Base-by-base conservation (phyloP, 768 basidiomycete genomes). In the Serpula lacrymans region DNA sequence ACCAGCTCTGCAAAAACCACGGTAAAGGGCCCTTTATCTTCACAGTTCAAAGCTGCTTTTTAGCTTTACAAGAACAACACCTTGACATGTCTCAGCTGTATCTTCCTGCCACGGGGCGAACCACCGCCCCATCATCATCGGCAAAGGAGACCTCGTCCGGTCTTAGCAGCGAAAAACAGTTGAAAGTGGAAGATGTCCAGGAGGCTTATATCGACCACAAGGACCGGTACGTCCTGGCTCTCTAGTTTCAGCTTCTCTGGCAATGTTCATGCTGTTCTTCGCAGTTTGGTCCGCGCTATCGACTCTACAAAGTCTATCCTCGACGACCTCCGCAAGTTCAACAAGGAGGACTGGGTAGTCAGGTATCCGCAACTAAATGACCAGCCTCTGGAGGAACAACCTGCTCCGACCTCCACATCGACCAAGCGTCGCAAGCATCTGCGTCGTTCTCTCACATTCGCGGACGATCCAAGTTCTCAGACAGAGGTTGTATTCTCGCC, bases 321-420 rank as follows among this genome's bases (percentile, higher is more conserved):
- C 27, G 63, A 62, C 35, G 84, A 84, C 52, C 64, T 97, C 16
- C 77, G 78, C 35, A 67, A 69, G 37, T 96, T 95, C 71, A 96
- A 88, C 68, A 82, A 83, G 65, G 70, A 80, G 27, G 76, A 86
- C 48, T 96, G 91, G 93, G 76, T 88, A 18, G 80, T 97, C 12
- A 71, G 89, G 43, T 98, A 98, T 62, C 94, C 94, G 39, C 77
- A 78, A 55, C 68, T 93, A 41, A 67, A 70, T 22, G 74, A 80
- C 39, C 69, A 75, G 40, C 39, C 63, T 1, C 51, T 47, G 11
- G 50, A 62, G 2, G 41, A 49, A 9, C n/a, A n/a, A n/a, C n/a
- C n/a, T n/a, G 53, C 62, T 14, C 39, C 59, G 9, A n/a, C 58
- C 10, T 36, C 65, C 1, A 51, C 62, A 47, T 45, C 62, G 16